These are phyloP conservation scores for Alternaria panax DNA, from an alignment of 2,329 filamentous ascomycete genomes.

Conservation along the genomic window DNA sequence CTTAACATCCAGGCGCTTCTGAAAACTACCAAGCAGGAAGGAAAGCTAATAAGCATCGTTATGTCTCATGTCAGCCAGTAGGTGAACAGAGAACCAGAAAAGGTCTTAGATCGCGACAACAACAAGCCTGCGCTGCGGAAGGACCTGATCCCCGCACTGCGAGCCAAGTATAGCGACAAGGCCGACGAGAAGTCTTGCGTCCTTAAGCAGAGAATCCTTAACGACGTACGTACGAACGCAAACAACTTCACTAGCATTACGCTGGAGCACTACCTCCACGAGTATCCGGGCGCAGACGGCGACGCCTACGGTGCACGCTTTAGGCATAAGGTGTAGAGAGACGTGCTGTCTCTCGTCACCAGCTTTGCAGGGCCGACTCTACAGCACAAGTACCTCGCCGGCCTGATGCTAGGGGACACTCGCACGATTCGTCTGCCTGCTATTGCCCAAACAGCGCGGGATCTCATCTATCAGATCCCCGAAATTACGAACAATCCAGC, in stretches of 20 bases:
- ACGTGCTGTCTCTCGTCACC: slow-evolving; percentile 4
- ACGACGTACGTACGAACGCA: neutral
- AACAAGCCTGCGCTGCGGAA: neutral
- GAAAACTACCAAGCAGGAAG: neutral
- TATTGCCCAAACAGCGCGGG: neutral
- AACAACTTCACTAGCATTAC: neutral
- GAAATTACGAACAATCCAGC: neutral
- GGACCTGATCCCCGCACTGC: neutral
- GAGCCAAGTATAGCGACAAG: slow-evolving; percentile 1
- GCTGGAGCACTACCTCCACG: slow-evolving; percentile 7
- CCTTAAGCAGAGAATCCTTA: slow-evolving; percentile 4
- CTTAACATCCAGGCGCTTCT: too few relatives aligned
- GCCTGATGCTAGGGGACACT: slow-evolving; percentile 2
- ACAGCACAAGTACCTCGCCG: slow-evolving; percentile 8
- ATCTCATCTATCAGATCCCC: neutral
- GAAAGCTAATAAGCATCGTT: too few relatives aligned
- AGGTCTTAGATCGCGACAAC: too few relatives aligned
- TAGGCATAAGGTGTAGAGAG: slow-evolving; percentile 9
- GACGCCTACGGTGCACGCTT: slow-evolving; percentile 5
- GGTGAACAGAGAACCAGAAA: too few relatives aligned
- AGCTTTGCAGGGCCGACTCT: slow-evolving; percentile 7
- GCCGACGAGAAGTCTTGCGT: slow-evolving; percentile 4
- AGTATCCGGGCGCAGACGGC: slow-evolving; percentile 8
- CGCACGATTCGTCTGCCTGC: slow-evolving; percentile 2
- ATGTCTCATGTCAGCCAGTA: too few relatives aligned